phyloP scores from a whole-genome alignment of 495 filamentous ascomycete genomes.

The Podospora pseudocomata region DNA sequence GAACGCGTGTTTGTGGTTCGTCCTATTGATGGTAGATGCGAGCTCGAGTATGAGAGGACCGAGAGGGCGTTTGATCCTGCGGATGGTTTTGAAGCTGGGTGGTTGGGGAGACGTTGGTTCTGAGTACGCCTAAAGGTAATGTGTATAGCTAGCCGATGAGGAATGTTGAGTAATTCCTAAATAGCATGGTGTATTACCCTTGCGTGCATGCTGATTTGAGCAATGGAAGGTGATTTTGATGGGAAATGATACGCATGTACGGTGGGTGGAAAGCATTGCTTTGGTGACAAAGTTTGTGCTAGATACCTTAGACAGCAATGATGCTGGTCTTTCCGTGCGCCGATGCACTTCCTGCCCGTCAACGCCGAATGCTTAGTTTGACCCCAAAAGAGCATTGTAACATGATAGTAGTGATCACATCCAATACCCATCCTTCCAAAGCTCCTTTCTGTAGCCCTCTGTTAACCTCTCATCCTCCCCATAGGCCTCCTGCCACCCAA shows the following conservation, averaged over 20 bases:
- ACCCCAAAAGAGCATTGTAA: no score
- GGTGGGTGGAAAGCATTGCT: no score
- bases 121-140: background rate
- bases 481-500: slow-evolving; percentile 86
- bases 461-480: slow-evolving; percentile 78
- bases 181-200: no score
- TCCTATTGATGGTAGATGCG: background rate
- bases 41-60: background rate
- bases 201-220: no score
- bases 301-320: no score
- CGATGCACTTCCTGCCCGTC: no score
- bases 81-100: background rate
- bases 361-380: no score
- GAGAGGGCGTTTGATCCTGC: background rate
- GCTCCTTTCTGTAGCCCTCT: slow-evolving; percentile 77
- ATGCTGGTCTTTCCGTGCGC: no score
- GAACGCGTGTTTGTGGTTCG: background rate
- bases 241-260: no score
- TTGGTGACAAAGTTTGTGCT: no score
- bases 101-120: background rate
- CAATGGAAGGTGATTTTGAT: no score
- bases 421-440: slow-evolving; percentile 70
- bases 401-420: slow-evolving; percentile 12
- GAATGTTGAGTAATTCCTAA: no score
- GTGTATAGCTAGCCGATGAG: background rate